phyloP scores from a whole-genome alignment of 208 protist genomes.

The Novymonas esmeraldas region DNA sequence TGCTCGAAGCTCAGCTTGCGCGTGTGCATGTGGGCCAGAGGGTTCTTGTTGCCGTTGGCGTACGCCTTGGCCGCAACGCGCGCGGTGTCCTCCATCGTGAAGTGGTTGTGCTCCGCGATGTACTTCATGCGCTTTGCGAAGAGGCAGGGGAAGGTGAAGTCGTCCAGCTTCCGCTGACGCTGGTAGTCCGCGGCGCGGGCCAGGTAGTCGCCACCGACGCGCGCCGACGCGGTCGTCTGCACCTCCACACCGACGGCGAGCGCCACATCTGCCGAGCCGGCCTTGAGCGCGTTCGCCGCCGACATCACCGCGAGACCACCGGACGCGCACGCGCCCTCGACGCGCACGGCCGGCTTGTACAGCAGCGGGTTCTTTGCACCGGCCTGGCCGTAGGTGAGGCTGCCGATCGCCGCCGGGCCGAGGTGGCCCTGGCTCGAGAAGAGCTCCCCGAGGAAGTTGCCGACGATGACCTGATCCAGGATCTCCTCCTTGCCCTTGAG shows the following conservation, averaged over 20 bases:
- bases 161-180: conserved; percentile 85
- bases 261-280: conserved; percentile 66
- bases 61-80: conserved; percentile 90
- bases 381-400: conserved; percentile 36
- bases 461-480: conserved; percentile 78
- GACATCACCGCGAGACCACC: conserved; percentile 80
- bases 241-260: conserved; percentile 90
- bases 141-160: conserved; percentile 94
- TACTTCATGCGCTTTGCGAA: conserved; percentile 89
- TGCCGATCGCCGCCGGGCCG: conserved; percentile 72
- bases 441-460: conserved; percentile 90
- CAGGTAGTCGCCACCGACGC: conserved; percentile 89
- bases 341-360: conserved; percentile 79
- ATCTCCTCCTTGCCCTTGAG: conserved; percentile 55
- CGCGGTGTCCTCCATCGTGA: conserved; percentile 89
- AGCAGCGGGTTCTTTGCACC: conserved; percentile 48
- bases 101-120: conserved; percentile 71
- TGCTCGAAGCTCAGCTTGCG: conserved; percentile 74
- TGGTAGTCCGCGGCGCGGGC: conserved; percentile 89
- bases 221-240: conserved; percentile 82
- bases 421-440: conserved; percentile 91
- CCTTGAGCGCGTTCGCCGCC: conserved; percentile 56
- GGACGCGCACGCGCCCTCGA: conserved; percentile 92
- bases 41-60: conserved; percentile 87
- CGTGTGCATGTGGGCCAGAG: conserved; percentile 90